These are phyloP conservation scores for Esteya vermicola DNA, from an alignment of 2,329 filamentous ascomycete genomes.

Conservation along the genomic window DNA sequence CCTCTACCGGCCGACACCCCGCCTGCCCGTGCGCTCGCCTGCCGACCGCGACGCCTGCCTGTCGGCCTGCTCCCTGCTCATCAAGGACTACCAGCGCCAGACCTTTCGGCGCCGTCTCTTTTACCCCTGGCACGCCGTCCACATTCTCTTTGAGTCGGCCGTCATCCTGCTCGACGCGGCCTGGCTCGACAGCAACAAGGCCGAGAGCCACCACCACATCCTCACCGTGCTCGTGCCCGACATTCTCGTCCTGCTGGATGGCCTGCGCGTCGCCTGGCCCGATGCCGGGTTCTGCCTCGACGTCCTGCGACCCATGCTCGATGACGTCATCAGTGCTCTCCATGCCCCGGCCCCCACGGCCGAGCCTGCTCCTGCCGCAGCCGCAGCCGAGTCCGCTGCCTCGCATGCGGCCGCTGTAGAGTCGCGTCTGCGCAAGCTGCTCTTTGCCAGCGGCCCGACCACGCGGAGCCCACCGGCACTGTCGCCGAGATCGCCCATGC, in stretches of 20 bases:
- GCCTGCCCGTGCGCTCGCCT: not conserved
- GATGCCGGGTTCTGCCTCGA: not conserved
- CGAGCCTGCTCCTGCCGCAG: not conserved
- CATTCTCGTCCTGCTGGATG: not conserved
- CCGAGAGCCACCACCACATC: not conserved
- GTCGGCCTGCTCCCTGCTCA: conserved; percentile 1
- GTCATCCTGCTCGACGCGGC: conserved; percentile 1
- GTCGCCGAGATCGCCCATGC: no score
- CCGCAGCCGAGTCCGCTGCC: not conserved
- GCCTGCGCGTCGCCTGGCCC: not conserved
- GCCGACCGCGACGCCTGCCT: not conserved
- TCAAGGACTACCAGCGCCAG: conserved; percentile 2
- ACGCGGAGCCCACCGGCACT: no score
- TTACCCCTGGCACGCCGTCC: conserved; percentile 1
- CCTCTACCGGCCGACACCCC: not conserved
- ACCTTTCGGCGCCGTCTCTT: not conserved
- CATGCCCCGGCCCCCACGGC: no score
- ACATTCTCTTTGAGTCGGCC: conserved; percentile 1
- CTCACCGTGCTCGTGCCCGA: not conserved
- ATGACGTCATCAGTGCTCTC: no score
- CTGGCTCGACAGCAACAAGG: not conserved
- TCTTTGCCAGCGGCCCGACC: not conserved
- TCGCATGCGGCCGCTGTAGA: no score
- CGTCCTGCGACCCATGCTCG: not conserved
- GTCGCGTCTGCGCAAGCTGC: not conserved